These are phyloP conservation scores for Thuidium tamariscinum DNA, from an alignment of 225 moss, liverwort and hornwort genomes.

Conservation along the genomic window DNA sequence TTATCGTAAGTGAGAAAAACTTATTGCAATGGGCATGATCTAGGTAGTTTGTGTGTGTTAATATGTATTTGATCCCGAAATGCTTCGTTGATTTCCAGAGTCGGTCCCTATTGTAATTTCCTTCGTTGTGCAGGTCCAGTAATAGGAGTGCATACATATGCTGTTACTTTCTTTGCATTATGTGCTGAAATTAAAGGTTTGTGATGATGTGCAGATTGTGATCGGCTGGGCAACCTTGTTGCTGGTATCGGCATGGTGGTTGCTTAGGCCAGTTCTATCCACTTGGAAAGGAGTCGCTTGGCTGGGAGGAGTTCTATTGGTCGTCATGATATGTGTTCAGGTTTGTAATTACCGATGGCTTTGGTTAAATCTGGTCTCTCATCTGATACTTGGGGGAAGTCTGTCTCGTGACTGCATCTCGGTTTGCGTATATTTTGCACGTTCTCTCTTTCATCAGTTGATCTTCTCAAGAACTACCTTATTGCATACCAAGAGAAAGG, in stretches of 20 bases:
- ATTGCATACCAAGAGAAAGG: background rate
- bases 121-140: background rate
- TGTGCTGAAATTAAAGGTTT: background rate
- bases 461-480: background rate
- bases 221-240: constrained; percentile 43
- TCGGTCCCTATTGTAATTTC: background rate
- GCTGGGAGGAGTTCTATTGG: constrained; percentile 47
- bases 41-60: background rate
- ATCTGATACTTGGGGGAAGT: background rate
- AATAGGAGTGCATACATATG: background rate
- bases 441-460: background rate
- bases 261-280: constrained; percentile 56
- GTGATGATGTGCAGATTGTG: constrained; percentile 55
- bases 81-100: background rate
- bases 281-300: constrained; percentile 64
- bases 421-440: background rate
- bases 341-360: background rate
- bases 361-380: background rate
- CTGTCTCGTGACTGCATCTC: background rate
- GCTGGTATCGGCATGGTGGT: constrained; percentile 48
- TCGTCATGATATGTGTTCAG: constrained; percentile 43
- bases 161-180: background rate
- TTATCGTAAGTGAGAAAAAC: constrained; percentile 37
- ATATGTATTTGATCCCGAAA: background rate
- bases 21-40: background rate